phyloP scores from a whole-genome alignment of 2,329 filamentous ascomycete genomes.

The Sarocladium oryzae region DNA sequence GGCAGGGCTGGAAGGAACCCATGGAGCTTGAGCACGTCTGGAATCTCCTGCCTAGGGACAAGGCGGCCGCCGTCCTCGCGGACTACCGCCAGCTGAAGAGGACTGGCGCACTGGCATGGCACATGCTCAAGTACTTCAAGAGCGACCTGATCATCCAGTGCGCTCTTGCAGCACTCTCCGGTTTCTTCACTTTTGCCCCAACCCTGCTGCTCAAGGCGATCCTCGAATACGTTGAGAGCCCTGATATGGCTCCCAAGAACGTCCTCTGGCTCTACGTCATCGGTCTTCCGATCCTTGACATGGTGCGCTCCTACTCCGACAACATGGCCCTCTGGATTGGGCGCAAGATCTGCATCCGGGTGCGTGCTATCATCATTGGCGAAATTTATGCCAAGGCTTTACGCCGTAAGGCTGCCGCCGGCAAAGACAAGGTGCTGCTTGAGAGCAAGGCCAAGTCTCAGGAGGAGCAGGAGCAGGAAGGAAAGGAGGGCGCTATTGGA shows the following conservation, averaged over 20 bases:
- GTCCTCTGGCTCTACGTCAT: conserved; percentile 96
- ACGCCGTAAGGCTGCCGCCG: conserved; percentile 78
- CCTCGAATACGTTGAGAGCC: conserved; percentile 86
- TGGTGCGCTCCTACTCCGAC: conserved; percentile 74
- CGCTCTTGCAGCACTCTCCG: conserved; percentile 70
- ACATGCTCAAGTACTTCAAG: conserved; percentile 81
- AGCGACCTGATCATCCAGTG: conserved; percentile 69
- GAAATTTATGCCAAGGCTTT: conserved; percentile 97
- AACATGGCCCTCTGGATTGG: conserved; percentile 89
- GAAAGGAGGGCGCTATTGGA: conserved; percentile 35
- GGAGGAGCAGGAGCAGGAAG: conserved; percentile 28
- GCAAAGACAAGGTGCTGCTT: conserved; percentile 67
- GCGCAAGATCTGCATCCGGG: conserved; percentile 85
- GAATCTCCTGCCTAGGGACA: conserved; percentile 85
- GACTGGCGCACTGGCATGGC: conserved; percentile 70
- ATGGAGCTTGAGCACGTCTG: conserved; percentile 82
- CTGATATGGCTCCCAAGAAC: conserved; percentile 67
- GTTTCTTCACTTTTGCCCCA: conserved; percentile 82
- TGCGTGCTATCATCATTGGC: conserved; percentile 91
- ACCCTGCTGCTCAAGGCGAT: conserved; percentile 88
- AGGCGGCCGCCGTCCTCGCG: conserved; percentile 71
- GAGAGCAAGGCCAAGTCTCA: conserved; percentile 32
- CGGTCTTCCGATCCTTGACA: conserved; percentile 75
- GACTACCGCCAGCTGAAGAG: conserved; percentile 83
- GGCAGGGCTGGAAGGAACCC: conserved; percentile 78